Percentiles rank a stretch among this genome's conserved stretches.
Conservation (phyloP, 495 filamentous ascomycete species). For the Evansstolkia leycettana region DNA sequence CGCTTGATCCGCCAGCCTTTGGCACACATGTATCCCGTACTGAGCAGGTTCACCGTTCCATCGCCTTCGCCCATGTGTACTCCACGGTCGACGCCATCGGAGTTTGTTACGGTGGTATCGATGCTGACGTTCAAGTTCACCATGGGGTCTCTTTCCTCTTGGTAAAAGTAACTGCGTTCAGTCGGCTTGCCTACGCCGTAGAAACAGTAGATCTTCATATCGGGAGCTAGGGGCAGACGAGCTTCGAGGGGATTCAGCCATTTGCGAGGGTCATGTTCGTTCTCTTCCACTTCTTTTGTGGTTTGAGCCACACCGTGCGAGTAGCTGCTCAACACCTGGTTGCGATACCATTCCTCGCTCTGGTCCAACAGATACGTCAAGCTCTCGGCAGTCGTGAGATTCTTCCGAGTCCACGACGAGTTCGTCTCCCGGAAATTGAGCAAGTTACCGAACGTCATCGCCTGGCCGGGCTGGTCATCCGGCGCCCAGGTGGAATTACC, state of each 20-base stretch:
- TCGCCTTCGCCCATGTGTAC: conserved; percentile 91
- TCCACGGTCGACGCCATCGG: conserved; percentile 62
- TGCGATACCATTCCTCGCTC: conserved; percentile 74
- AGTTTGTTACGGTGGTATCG: conserved; percentile 63
- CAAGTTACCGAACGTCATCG: conserved; percentile 63
- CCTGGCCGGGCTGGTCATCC: conserved; percentile 67
- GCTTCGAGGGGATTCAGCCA: conserved; percentile 96
- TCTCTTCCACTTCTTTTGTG: conserved; percentile 66
- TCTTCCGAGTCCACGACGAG: conserved; percentile 47
- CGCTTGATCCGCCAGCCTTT: conserved; percentile 84
- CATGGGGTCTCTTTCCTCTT: conserved; percentile 51
- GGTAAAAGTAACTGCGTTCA: conserved; percentile 85
- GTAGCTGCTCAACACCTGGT: conserved; percentile 60
- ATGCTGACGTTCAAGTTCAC: conserved; percentile 75
- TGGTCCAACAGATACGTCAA: conserved; percentile 65
- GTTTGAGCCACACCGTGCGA: conserved; percentile 84
- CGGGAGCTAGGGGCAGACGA: conserved; percentile 75
- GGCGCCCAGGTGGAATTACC: conserved; percentile 83
- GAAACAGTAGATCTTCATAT: conserved; percentile 95
- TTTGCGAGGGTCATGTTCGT: conserved; percentile 68
- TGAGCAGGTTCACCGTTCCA: conserved; percentile 83
- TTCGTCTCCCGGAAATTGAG: conserved; percentile 72
- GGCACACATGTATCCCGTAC: conserved; percentile 90
- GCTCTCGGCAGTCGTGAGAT: conserved; percentile 69
- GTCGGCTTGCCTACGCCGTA: conserved; percentile 90